Evolutionary conservation across 2,329 filamentous ascomycete species (phyloP).

Genomic region (Talaromyces sp.): DNA sequence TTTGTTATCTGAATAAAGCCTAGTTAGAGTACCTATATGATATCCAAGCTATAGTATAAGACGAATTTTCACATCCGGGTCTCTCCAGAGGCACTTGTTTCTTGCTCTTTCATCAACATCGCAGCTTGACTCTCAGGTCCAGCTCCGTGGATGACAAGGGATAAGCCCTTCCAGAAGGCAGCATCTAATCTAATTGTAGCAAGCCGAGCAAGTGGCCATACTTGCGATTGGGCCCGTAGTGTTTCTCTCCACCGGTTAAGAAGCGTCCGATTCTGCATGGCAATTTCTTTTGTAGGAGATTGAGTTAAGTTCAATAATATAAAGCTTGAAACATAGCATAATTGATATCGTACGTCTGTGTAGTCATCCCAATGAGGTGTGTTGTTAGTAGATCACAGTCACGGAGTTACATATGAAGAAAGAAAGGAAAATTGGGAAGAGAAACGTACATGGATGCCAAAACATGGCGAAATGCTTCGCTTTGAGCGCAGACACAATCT

Average conservation of each 20-base stretch:
- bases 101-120: background rate
- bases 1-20: background rate
- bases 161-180: background rate
- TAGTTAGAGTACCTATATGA: background rate
- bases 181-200: slow-evolving; percentile 5
- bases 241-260: slow-evolving; percentile 1
- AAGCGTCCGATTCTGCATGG: background rate
- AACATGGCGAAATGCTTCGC: slow-evolving; percentile 5
- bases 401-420: background rate
- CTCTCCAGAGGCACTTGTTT: background rate
- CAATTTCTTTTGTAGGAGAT: background rate
- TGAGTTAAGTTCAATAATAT: slow-evolving; percentile 1
- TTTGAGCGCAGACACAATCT: background rate
- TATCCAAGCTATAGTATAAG: background rate
- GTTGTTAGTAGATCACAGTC: background rate
- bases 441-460: slow-evolving; percentile 6
- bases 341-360: slow-evolving; percentile 6
- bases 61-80: background rate
- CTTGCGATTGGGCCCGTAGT: slow-evolving; percentile 4
- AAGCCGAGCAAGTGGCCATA: background rate
- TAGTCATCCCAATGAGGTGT: background rate
- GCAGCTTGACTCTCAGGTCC: background rate
- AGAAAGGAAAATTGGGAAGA: background rate
- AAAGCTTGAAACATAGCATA: slow-evolving; percentile 7
- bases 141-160: background rate